Evolutionary conservation across 768 basidiomycete genomes (phyloP), one percentile per base, ranked within the genome.

Genomic region (Daedaleopsis nitida): DNA sequence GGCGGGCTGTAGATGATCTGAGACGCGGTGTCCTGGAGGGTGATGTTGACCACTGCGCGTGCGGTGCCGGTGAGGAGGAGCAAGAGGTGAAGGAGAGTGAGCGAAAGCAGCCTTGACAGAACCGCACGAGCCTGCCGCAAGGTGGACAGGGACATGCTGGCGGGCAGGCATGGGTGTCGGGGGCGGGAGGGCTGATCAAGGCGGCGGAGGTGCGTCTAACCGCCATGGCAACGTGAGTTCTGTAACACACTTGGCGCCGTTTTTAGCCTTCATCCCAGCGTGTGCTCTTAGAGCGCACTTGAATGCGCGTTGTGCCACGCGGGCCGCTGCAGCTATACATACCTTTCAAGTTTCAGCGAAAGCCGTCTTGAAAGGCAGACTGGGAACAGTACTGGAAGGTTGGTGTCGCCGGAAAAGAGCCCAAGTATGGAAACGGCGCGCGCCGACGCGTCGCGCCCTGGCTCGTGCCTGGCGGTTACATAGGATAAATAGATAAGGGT

Each of bases 1-100:
- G 62, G 60, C 11, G 67, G 67, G 55, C 62, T 68, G 55, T 65
- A 68, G 47, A 50, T 60, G 57, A 68, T 65, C 58, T 65, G 64
- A 21, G 62, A 52, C 23, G 67, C 67, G 45, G 64, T 68, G 53
- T 65, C 57, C 42, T 61, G 47, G 50, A 68, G 57, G 21, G 67
- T 68, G 54, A 68, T 63, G 52, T 68, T 68, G 39, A 57, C 52
- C 21, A 59, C 52, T 5, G 60, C 63, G 13, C 8, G 9, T 11
- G 21, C 51, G n/a, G 34, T 14, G 47, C 12, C 17, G 6, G 32
- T 7, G 23, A 55, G 24, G 39, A 64, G 52, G 57, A 44, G 14
- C 27, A 63, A 10, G 23, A 62, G 23, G 45, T 50, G 23, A 19
- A 42, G 51, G 49, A 49, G 21, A 21, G 60, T 5, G 21, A 61